These are phyloP conservation scores for Pisolithus microcarpus DNA, from an alignment of 768 basidiomycete species.

Conservation along the genomic window DNA sequence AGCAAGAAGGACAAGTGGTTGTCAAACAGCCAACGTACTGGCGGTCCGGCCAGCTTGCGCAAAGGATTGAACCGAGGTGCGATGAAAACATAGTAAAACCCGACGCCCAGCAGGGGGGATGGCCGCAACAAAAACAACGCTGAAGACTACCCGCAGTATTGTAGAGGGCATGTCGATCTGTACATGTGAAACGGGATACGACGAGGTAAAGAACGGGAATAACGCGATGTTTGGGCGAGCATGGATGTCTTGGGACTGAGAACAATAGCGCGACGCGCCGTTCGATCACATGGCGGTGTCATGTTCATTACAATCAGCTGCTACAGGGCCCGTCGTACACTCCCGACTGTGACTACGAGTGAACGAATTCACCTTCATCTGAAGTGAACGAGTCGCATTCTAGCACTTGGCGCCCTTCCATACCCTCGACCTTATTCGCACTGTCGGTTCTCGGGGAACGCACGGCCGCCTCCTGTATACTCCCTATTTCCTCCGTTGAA, in stretches of 20 bases:
- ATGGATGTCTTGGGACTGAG: not conserved
- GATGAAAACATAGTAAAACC: slow-evolving; percentile 22
- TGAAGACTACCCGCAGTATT: not conserved
- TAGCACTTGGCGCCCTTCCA: too few species aligned
- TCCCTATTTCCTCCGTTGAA: too few species aligned
- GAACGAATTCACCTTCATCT: too few species aligned
- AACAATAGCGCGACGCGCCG: slow-evolving; percentile 5
- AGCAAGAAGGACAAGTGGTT: slow-evolving; percentile 51
- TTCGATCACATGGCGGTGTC: too few species aligned
- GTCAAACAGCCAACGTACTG: slow-evolving; percentile 39
- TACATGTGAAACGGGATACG: not conserved
- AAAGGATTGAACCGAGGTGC: slow-evolving; percentile 37
- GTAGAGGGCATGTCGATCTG: slow-evolving; percentile 4
- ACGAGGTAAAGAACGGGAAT: not conserved
- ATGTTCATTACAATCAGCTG: too few species aligned
- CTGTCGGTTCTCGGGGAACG: too few species aligned
- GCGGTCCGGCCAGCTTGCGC: slow-evolving; percentile 54
- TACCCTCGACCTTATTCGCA: too few species aligned
- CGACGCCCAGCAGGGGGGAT: slow-evolving; percentile 13
- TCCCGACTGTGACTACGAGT: too few species aligned
- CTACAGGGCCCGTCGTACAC: too few species aligned
- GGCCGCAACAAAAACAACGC: slow-evolving; percentile 6
- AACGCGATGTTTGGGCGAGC: slow-evolving; percentile 1
- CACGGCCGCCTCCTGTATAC: too few species aligned
- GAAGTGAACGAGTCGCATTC: too few species aligned